Conservation (phyloP, 2,329 filamentous ascomycete genomes). For the Tolypocladium album region DNA sequence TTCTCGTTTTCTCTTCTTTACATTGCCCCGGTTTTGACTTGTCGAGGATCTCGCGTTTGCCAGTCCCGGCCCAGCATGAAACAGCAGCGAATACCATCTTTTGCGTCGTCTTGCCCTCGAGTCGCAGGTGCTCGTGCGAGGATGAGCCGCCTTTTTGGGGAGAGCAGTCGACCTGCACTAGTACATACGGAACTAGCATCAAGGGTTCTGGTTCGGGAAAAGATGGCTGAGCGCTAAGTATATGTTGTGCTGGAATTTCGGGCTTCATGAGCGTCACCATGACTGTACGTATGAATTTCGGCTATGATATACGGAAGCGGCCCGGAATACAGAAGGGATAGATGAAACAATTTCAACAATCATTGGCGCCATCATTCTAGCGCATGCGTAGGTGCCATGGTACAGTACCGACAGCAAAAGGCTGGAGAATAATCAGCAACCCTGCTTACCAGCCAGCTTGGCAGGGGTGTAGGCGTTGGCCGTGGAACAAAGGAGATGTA, state of each 20-base stretch:
- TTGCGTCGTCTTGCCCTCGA: background rate
- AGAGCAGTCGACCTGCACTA: background rate
- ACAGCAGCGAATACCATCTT: background rate
- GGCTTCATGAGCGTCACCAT: background rate
- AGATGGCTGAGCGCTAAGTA: background rate
- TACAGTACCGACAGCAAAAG: background rate
- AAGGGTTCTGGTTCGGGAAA: background rate
- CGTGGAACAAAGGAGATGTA: background rate
- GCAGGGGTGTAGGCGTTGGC: background rate
- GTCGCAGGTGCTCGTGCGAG: background rate
- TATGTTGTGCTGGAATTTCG: background rate
- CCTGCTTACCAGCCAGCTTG: background rate
- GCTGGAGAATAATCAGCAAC: background rate
- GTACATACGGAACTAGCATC: background rate
- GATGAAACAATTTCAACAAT: background rate
- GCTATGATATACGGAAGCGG: slow-evolving; percentile 1
- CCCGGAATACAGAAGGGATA: background rate
- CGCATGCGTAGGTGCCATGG: background rate
- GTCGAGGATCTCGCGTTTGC: background rate
- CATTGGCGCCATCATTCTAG: background rate
- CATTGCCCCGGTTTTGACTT: background rate
- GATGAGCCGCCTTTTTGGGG: background rate
- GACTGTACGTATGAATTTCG: background rate
- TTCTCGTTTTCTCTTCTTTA: too few species aligned
- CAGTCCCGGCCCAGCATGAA: background rate